Evolutionary conservation across 139 green algal species (phyloP), one percentile per base, ranked within the genome.

Genomic region (Chlorella sp.): DNA sequence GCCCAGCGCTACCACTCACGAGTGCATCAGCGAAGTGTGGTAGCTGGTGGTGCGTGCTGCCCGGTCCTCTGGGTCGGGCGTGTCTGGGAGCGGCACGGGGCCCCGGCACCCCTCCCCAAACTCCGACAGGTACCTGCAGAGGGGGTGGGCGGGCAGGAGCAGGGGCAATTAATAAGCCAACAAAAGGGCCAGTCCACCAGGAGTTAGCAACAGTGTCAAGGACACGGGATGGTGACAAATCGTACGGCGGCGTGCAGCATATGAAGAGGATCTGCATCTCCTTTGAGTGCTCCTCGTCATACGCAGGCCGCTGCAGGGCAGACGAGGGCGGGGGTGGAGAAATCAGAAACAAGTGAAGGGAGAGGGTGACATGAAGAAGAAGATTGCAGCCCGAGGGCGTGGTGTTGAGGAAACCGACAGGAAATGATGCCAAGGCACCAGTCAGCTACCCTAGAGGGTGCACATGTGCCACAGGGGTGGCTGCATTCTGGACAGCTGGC

Each of bases 21-120:
- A 32, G 75, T 94, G 83, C 12, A 94, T 39, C 39, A 92, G 82
- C 5, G 82, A 32, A 30, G 89, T 61, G 85, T 94, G 90, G 34
- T 81, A 86, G 28, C 71, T 92, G 68, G 83, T 79, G 57, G 37
- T 83, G 73, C 86, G 86, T 3, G 73, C 75, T 12, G 28, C 28
- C 21, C 24, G 3, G 53, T 89, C 86, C 42, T 64, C 86, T 5
- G 53, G 22, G 0, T 32, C 73, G 1, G 39, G 22, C 9, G 4
- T 53, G 2, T 61, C 53, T 5, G 53, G 53, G 5, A 86, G 34
- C 37, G 37, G 28, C 32, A 87, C n/a, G 9, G 85, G 78, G 24
- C 60, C 15, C 36, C 88, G 57, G 79, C 91, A 93, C 37, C 73
- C 40, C 18, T 71, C 71, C 28, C 64, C 89, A 21, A 88, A 9